Evolutionary conservation across 495 filamentous ascomycete genomes (phyloP), one percentile per base, ranked within the genome.

Genomic region (Neurospora sp.): DNA sequence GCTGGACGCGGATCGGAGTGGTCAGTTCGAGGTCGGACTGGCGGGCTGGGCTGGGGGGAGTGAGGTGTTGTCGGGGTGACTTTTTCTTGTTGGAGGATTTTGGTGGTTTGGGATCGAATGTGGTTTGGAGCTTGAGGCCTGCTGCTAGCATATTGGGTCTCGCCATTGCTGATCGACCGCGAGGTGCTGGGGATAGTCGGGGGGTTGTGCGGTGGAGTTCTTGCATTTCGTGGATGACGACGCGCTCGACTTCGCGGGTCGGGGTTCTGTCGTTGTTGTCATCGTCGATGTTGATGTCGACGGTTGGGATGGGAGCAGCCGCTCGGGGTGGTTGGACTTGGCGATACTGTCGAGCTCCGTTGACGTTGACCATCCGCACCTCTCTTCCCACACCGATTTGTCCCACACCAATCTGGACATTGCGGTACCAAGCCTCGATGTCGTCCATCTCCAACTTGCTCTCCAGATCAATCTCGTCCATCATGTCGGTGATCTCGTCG

Each of bases 91-190:
- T 31, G 18, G 39, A 39, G 4, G 48, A 14, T 27, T 71, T 18
- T 69, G 54, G 54, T n/a, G 48, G 44, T 39, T 48, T 72, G 12
- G 69, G 46, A 1, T 75, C 75, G 6, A 85, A 80, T 18, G 77
- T 75, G n/a, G 83, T 86, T 72, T 85, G 81, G 20, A 85, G 78
- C 71, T 80, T 83, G 1, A 86, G 78, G 9, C 75, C 76, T 78
- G 70, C 77, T 79, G 70, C 72, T 71, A 20, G 74, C 69, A 12
- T 41, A 42, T 1, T 74, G 44, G 7, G 75, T 73, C 7, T 73
- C 74, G 46, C 38, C 38, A 39, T 39, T 39, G 38, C 73, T 73
- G 46, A 76, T 74, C 71, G 79, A 6, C 69, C 72, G 9, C 62
- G 69, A 0, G 77, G 77, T 1, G 73, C 40, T 20, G 76, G 70